Conservation (phyloP, 106 monocot species). For the Acorus gramineus region DNA sequence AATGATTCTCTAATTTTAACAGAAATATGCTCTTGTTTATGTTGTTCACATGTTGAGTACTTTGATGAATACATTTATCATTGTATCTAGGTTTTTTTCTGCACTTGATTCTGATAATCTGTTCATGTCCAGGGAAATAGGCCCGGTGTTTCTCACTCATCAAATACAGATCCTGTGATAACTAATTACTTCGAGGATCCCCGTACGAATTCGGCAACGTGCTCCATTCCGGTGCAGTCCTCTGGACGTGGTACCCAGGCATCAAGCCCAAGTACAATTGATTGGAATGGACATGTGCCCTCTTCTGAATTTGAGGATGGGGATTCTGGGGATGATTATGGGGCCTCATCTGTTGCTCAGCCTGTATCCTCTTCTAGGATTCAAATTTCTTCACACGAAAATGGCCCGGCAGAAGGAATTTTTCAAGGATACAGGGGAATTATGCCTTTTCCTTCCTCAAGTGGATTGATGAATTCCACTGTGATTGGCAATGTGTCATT, state of each 20-base stretch:
- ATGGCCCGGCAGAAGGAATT: background rate
- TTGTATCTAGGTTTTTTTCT: too few species aligned
- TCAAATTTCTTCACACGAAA: slow-evolving; percentile 3
- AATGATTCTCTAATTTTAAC: too few species aligned
- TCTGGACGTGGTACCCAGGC: slow-evolving; percentile 3
- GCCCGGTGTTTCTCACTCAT: background rate
- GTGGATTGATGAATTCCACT: background rate
- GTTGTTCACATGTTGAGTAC: too few species aligned
- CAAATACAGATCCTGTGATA: slow-evolving; percentile 1
- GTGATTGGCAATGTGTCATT: slow-evolving; percentile 4
- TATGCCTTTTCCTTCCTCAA: background rate
- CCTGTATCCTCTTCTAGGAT: slow-evolving; percentile 9
- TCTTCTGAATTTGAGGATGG: slow-evolving; percentile 38
- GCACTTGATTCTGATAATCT: background rate
- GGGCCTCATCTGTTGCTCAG: slow-evolving; percentile 8
- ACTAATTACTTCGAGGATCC: background rate
- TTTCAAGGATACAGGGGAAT: background rate
- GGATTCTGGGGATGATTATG: slow-evolving; percentile 24
- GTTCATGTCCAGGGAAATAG: slow-evolving; percentile 6
- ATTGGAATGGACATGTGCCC: slow-evolving; percentile 17
- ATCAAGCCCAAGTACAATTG: slow-evolving; percentile 16
- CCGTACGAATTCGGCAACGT: too few species aligned
- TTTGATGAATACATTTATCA: too few species aligned
- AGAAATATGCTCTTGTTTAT: too few species aligned
- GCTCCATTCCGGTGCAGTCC: background rate